These are phyloP conservation scores for Catenaria anguillulae DNA, from an alignment of 371 early-diverging fungal species.

Conservation along the genomic window DNA sequence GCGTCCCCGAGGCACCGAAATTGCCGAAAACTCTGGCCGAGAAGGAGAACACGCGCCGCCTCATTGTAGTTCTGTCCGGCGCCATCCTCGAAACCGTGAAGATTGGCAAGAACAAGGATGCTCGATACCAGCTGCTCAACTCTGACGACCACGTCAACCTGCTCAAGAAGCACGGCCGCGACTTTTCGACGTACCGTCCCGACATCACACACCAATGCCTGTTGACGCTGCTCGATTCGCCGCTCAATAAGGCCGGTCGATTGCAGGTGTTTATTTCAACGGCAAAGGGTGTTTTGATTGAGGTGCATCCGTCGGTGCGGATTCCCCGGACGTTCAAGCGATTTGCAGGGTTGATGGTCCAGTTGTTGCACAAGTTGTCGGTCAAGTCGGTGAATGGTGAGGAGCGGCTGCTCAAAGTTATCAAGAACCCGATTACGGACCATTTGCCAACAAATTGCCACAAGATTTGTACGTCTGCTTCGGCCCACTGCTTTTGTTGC, in stretches of 20 bases:
- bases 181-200: conserved; percentile 74
- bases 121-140: conserved; percentile 81
- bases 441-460: conserved; percentile 80
- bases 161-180: conserved; percentile 65
- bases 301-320: conserved; percentile 91
- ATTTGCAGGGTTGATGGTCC: conserved; percentile 93
- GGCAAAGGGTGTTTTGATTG: conserved; percentile 84
- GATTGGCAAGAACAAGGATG: conserved; percentile 49
- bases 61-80: conserved; percentile 82
- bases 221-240: conserved; percentile 59
- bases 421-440: conserved; percentile 89
- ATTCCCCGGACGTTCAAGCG: conserved; percentile 97
- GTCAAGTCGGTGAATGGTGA: conserved; percentile 82
- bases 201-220: conserved; percentile 91
- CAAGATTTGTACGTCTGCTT: conserved; percentile 50
- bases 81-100: conserved; percentile 90
- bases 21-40: not conserved
- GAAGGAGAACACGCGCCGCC: conserved; percentile 43
- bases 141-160: conserved; percentile 90
- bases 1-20: not conserved
- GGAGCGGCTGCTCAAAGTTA: conserved; percentile 85
- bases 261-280: conserved; percentile 94
- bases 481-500: no score
- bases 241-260: conserved; percentile 91
- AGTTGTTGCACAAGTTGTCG: conserved; percentile 90